Conservation (phyloP, 2,329 filamentous ascomycete species). For the Xylaria sp. region DNA sequence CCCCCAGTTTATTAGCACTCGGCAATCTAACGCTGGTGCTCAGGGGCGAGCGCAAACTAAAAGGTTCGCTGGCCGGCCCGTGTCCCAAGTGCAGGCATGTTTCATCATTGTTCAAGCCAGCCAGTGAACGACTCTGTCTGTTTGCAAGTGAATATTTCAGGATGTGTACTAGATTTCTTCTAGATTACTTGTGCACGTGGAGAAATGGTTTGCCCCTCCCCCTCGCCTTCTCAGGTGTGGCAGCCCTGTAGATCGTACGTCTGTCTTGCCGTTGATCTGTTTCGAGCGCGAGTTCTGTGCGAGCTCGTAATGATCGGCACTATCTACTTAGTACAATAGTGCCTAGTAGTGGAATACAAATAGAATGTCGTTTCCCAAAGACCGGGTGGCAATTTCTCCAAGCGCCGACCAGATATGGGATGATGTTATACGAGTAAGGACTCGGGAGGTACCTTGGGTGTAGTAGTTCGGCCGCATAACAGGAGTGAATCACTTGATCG, state of each 20-base stretch:
- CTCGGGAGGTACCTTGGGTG: no score
- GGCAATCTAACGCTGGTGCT: constrained; percentile 21
- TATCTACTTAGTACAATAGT: not conserved
- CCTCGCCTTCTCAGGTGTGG: not conserved
- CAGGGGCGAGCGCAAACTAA: constrained; percentile 7
- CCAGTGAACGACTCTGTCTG: not conserved
- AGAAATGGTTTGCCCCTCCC: not conserved
- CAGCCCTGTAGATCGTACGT: not conserved
- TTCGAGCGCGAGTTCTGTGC: not conserved
- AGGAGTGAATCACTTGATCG: not conserved
- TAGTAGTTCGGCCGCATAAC: not conserved
- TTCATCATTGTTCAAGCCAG: constrained; percentile 14
- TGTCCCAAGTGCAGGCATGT: constrained; percentile 4
- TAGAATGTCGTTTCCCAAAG: not conserved
- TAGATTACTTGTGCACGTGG: no score
- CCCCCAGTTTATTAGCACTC: constrained; percentile 19
- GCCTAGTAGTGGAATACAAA: no score
- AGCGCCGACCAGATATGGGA: no score
- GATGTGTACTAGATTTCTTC: no score
- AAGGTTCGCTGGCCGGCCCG: not conserved
- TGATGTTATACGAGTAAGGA: no score
- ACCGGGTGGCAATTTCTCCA: not conserved
- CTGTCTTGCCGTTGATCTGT: not conserved
- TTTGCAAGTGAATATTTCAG: not conserved
- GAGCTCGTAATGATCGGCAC: constrained; percentile 8